A percentile compares a stretch with the other conserved stretches of the same genome.
Evolutionary conservation across 805 yeast genomes (phyloP).

Genomic region (Candida suzukii): DNA sequence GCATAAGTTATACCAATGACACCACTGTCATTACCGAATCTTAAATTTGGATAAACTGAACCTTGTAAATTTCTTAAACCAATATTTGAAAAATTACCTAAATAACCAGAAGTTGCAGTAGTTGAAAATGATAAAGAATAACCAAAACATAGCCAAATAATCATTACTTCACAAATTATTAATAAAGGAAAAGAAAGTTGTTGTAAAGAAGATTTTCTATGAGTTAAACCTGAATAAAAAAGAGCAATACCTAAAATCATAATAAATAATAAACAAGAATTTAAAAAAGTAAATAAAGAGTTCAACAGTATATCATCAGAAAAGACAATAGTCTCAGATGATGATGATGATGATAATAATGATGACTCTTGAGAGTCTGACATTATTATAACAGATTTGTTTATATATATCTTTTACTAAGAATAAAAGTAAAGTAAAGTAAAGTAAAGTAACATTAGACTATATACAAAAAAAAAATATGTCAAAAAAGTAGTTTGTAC

Average conservation of each 20-base stretch:
- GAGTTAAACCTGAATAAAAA: slow-evolving; percentile 76
- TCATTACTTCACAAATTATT: slow-evolving; percentile 57
- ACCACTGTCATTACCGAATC: slow-evolving; percentile 26
- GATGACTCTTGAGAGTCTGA: no score
- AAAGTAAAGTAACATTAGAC: no score
- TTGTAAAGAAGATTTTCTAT: slow-evolving; percentile 73
- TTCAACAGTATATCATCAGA: slow-evolving; percentile 3
- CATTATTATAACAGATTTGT: no score
- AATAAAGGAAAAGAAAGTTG: slow-evolving; percentile 69
- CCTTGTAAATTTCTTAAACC: slow-evolving; percentile 55
- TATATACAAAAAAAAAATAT: no score
- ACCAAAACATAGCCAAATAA: slow-evolving; percentile 94
- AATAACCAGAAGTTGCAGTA: slow-evolving; percentile 49
- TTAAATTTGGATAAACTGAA: slow-evolving; percentile 5
- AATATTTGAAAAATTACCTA: slow-evolving; percentile 71
- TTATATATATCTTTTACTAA: no score
- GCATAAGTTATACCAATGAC: slow-evolving; percentile 66
- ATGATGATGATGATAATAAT: no score
- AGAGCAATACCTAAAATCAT: slow-evolving; percentile 88
- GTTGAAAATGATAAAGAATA: slow-evolving; percentile 79
- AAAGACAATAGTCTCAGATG: no score
- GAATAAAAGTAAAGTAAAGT: no score
- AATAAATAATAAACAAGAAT: slow-evolving; percentile 57
- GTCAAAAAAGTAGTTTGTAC: no score
- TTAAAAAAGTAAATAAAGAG: slow-evolving; percentile 37